Evolutionary conservation across 73 alveolate species (phyloP), one percentile per base, ranked within the genome.

Genomic region (Paramecium biaurelia): DNA sequence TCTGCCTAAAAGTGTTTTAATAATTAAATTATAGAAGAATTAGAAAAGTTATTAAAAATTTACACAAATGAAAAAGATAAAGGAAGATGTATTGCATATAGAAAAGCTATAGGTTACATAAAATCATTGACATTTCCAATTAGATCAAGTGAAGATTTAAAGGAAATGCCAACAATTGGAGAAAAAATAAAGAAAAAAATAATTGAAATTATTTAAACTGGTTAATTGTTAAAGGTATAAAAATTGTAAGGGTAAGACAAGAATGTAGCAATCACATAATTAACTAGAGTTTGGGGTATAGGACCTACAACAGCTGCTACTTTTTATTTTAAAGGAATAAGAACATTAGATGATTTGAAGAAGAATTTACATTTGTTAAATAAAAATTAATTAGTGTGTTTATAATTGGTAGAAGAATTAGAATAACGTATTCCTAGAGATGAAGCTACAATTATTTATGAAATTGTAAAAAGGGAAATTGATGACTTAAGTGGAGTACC

Each of bases 241-340:
- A 93, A 95, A 35, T 93, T 97, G 18, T 59, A 94, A 76, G 92
- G 94, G 41, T 97, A 96, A 93, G 96, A 92, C 28, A 97, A 95
- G 92, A 93, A 94, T 76, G 92, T 92, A 58, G 87, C 95, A 28
- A 92, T 98, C 6, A 94, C 96, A 26, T 92, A 76, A 43, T 95
- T 98, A 43, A 92, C 88, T 11, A 92, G 95, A 57, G 98, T 98
- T 5, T 96, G 98, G 98, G 99, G 99, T 4, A 93, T 98, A 21
- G 99, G 99, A 63, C 95, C 97, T 47, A 93, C 95, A 84, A 95
- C 95, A 76, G 99, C 99, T 8, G 70, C 92, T 84, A 92, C 93
- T 72, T 95, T 97, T 85, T 97, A 96, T 93, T 94, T 95, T 14
- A 89, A 95, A 70, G 99, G 99, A 1, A 95, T 96, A 20, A 95